These are phyloP conservation scores for Russula griseocarnosa DNA, from an alignment of 768 basidiomycete genomes.

Conservation along the genomic window DNA sequence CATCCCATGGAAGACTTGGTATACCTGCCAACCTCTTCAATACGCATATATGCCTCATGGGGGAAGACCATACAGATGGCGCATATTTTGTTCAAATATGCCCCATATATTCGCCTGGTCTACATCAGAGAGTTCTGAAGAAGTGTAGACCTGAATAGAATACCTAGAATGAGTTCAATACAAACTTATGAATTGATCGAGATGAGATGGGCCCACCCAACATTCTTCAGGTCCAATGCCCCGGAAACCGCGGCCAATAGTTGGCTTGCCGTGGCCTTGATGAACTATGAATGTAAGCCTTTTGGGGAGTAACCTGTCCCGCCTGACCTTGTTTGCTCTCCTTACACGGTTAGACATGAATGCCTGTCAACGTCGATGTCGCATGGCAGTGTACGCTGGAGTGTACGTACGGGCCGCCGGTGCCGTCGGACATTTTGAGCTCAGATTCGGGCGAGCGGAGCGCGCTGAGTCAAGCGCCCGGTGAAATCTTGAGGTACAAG, in stretches of 20 bases:
- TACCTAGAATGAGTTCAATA: slow-evolving; percentile 3
- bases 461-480: background rate
- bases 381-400: too few species aligned
- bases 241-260: slow-evolving; percentile 6
- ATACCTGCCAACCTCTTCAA: slow-evolving; percentile 41
- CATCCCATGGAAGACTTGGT: slow-evolving; percentile 59
- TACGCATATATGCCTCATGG: slow-evolving; percentile 31
- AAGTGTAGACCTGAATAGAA: slow-evolving; percentile 9
- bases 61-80: slow-evolving; percentile 13
- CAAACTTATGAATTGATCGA: background rate
- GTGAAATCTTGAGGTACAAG: background rate
- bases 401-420: background rate
- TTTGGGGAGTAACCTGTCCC: too few species aligned
- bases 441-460: slow-evolving; percentile 10
- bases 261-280: slow-evolving; percentile 20
- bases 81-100: slow-evolving; percentile 27
- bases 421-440: too few species aligned
- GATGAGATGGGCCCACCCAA: slow-evolving; percentile 2
- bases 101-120: slow-evolving; percentile 19
- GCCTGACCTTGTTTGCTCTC: slow-evolving; percentile 26
- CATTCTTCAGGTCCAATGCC: background rate
- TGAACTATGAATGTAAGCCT: background rate
- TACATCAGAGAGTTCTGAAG: slow-evolving; percentile 17
- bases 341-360: slow-evolving; percentile 23
- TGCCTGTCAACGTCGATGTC: background rate